Evolutionary conservation across 345 rosid species (phyloP).

Genomic region (Hypericum androsaemum): DNA sequence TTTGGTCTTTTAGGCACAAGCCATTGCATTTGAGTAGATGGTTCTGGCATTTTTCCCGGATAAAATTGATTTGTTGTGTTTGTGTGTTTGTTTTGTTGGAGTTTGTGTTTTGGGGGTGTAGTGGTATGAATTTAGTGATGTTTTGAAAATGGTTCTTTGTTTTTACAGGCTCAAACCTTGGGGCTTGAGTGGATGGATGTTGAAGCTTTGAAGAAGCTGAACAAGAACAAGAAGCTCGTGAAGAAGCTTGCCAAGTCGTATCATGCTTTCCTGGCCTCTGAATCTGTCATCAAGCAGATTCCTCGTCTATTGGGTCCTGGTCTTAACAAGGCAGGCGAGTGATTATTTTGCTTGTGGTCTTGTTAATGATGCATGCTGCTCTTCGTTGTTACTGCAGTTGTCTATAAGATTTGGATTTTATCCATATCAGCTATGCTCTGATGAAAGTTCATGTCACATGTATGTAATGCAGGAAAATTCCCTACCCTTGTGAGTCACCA

Average conservation of each 20-base stretch:
- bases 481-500: slow-evolving; percentile 1
- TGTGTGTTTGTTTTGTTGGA: too few species aligned
- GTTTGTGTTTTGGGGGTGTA: background rate
- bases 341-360: background rate
- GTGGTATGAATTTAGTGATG: background rate
- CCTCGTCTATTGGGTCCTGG: slow-evolving; percentile 4
- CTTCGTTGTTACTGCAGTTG: background rate
- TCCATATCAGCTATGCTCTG: too few species aligned
- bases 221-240: slow-evolving; percentile 3
- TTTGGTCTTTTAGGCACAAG: too few species aligned
- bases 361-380: background rate
- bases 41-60: too few species aligned
- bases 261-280: slow-evolving; percentile 5
- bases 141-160: background rate
- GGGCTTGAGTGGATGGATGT: slow-evolving; percentile 1
- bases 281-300: slow-evolving; percentile 5
- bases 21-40: too few species aligned
- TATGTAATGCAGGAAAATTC: background rate
- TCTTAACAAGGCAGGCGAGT: slow-evolving; percentile 6
- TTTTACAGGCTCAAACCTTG: background rate
- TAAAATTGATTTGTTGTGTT: too few species aligned
- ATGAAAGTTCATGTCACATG: too few species aligned
- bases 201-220: slow-evolving; percentile 2
- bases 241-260: slow-evolving; percentile 4
- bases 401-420: too few species aligned